Evolutionary conservation across 768 basidiomycete genomes (phyloP).

Genomic region (Leucocoprinus birnbaumii): DNA sequence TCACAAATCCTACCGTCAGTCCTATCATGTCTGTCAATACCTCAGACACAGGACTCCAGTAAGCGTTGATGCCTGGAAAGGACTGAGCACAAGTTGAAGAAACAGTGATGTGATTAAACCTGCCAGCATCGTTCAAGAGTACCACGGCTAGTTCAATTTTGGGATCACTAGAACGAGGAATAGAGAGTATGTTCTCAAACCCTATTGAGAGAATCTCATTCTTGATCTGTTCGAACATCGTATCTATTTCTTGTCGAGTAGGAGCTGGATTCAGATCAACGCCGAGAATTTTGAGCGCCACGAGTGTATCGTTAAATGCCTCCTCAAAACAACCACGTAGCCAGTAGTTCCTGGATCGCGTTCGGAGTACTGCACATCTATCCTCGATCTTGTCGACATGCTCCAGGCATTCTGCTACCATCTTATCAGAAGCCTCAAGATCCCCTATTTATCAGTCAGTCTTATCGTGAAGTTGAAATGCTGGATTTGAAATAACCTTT

Average conservation of each 20-base stretch:
- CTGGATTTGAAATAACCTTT: constrained; percentile 39
- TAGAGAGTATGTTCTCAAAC: constrained; percentile 62
- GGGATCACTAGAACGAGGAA: constrained; percentile 59
- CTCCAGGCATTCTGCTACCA: constrained; percentile 52
- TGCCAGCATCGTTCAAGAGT: constrained; percentile 68
- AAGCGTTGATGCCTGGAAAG: constrained; percentile 57
- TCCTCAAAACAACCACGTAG: constrained; percentile 51
- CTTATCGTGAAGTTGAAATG: background rate
- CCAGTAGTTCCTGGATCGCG: constrained; percentile 65
- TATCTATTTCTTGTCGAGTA: constrained; percentile 50
- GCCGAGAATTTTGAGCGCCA: constrained; percentile 58
- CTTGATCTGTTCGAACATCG: constrained; percentile 69
- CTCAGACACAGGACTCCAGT: constrained; percentile 59
- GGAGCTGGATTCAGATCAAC: constrained; percentile 57
- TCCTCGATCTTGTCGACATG: constrained; percentile 51
- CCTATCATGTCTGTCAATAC: constrained; percentile 64
- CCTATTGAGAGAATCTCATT: constrained; percentile 69
- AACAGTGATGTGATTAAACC: constrained; percentile 9
- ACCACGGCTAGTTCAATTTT: constrained; percentile 61
- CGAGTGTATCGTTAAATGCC: constrained; percentile 56
- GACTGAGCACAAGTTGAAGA: background rate
- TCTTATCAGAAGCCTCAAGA: constrained; percentile 45
- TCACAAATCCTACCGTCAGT: constrained; percentile 46
- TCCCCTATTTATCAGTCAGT: constrained; percentile 38
- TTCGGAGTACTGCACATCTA: constrained; percentile 50